Conservation (phyloP, 257 asterid species). For the Ophiorrhiza pumila region DNA sequence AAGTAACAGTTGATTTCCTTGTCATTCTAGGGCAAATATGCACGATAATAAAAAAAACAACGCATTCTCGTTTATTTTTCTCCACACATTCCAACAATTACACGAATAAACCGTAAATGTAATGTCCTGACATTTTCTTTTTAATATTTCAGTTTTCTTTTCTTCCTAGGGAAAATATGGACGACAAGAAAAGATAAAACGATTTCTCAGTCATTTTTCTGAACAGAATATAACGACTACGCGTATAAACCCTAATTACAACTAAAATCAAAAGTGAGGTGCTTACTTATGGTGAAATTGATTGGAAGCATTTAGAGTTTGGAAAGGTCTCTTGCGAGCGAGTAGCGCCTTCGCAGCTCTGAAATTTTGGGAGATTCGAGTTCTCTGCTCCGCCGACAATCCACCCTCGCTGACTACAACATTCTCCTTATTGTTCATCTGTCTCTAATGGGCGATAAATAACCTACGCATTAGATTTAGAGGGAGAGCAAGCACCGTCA, state of each 20-base stretch:
- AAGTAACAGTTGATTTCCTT: neutral
- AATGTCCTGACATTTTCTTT: too few species aligned
- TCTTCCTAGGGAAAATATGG: neutral
- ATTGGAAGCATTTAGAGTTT: slow-evolving; percentile 7
- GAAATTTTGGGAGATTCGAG: slow-evolving; percentile 73
- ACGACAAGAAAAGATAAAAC: neutral
- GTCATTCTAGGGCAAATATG: neutral
- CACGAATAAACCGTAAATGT: neutral
- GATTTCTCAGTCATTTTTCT: neutral
- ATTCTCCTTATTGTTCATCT: slow-evolving; percentile 62
- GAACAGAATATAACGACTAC: neutral
- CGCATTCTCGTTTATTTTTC: neutral
- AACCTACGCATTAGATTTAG: neutral
- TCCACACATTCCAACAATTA: neutral
- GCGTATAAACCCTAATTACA: neutral
- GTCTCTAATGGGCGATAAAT: slow-evolving; percentile 1
- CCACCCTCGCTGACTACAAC: slow-evolving; percentile 42
- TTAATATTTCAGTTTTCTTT: too few species aligned
- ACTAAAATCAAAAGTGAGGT: neutral
- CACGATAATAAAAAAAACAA: neutral
- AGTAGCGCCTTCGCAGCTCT: slow-evolving; percentile 85
- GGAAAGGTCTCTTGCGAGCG: slow-evolving; percentile 62
- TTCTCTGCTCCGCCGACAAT: slow-evolving; percentile 74
- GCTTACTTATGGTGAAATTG: slow-evolving; percentile 31
- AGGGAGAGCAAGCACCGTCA: neutral